Percentiles rank a stretch among this genome's conserved stretches.
Evolutionary conservation across 2,329 filamentous ascomycete species (phyloP).

Genomic region (Chalaropsis thielavioides): DNA sequence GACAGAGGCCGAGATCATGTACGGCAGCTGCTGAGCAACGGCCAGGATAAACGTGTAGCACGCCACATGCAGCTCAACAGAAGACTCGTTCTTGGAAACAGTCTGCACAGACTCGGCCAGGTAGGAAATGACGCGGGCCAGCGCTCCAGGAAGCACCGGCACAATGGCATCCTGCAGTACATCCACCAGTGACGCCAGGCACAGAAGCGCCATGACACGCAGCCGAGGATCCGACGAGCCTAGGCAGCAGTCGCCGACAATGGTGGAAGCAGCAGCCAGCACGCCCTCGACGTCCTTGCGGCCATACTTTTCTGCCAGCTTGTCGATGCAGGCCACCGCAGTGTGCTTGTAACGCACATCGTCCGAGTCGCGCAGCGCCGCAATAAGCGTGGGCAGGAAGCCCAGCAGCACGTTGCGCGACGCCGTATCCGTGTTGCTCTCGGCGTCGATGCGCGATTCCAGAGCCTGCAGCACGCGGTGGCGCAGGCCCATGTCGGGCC

Average conservation of each 20-base stretch:
- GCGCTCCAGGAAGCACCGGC: constrained; percentile 60
- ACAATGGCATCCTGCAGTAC: constrained; percentile 78
- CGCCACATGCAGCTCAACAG: constrained; percentile 61
- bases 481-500: constrained; percentile 58
- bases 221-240: constrained; percentile 58
- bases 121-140: constrained; percentile 58
- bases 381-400: constrained; percentile 65
- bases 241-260: constrained; percentile 63
- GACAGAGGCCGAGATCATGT: constrained; percentile 68
- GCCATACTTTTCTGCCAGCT: constrained; percentile 87
- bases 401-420: constrained; percentile 59
- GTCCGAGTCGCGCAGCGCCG: constrained; percentile 56
- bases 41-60: constrained; percentile 66
- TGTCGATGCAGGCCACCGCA: constrained; percentile 78
- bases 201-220: constrained; percentile 71
- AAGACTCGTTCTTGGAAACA: constrained; percentile 34
- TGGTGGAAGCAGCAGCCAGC: constrained; percentile 56
- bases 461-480: constrained; percentile 70
- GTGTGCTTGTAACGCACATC: constrained; percentile 69
- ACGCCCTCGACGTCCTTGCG: constrained; percentile 75
- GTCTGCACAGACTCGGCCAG: constrained; percentile 45
- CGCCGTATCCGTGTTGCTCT: constrained; percentile 50
- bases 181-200: constrained; percentile 76
- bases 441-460: constrained; percentile 61
- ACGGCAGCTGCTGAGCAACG: constrained; percentile 70